Conservation (phyloP, 2,329 filamentous ascomycete genomes). For the Penicillium sp. region DNA sequence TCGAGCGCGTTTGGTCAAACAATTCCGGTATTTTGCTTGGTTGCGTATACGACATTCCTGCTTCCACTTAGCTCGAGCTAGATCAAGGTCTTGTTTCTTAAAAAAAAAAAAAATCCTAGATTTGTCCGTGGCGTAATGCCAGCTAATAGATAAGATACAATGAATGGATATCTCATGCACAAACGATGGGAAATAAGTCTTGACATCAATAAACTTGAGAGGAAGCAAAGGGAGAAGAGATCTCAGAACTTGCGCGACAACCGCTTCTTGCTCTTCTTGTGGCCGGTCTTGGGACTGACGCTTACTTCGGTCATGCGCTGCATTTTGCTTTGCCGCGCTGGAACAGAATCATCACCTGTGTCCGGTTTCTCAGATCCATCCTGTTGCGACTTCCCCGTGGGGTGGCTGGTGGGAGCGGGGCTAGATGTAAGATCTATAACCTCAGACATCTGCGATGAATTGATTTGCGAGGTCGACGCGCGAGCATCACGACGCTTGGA, state of each 20-base stretch:
- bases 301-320: slow-evolving; percentile 21
- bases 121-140: background rate
- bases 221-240: background rate
- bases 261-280: slow-evolving; percentile 16
- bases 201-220: background rate
- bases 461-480: slow-evolving; percentile 4
- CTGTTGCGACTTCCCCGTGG: background rate
- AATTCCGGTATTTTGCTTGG: slow-evolving; percentile 5
- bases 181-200: background rate
- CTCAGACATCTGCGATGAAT: slow-evolving; percentile 14
- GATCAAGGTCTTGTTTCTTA: background rate
- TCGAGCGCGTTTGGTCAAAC: slow-evolving; percentile 13
- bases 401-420: background rate
- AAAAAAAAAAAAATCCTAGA: background rate
- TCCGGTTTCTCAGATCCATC: background rate
- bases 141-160: slow-evolving; percentile 1
- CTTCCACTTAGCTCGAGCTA: background rate
- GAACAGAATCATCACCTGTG: slow-evolving; percentile 7
- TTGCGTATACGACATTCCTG: background rate
- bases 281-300: slow-evolving; percentile 16
- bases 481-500: slow-evolving; percentile 5
- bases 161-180: background rate
- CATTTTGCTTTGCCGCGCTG: slow-evolving; percentile 4
- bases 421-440: slow-evolving; percentile 21
- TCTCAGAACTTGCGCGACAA: slow-evolving; percentile 8